Evolutionary conservation across 2,329 filamentous ascomycete species (phyloP), one percentile per base, ranked within the genome.

Genomic region (Bimuria novae-zelandiae): DNA sequence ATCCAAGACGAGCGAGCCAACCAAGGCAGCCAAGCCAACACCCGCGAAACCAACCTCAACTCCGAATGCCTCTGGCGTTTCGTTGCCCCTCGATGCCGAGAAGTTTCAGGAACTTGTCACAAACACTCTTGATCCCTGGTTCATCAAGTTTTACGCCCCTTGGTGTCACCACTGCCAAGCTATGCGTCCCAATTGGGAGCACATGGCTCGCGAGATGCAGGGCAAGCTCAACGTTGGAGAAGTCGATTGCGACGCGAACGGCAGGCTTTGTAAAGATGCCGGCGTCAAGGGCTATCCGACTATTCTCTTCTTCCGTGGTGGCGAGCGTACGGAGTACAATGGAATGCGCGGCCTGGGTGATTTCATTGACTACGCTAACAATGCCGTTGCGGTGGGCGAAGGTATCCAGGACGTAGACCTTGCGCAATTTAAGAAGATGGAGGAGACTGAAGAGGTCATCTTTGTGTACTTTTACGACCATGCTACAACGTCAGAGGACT

Each of bases 391-490:
- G 47, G 81, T 91, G 51, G 86, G 87, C 8, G 80, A 82, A 42
- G 91, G 91, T 37, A 86, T 99, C 23, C 84, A 84, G 53, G 89
- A 97, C 64, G 89, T 99, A 10, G 86, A 92, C 67, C 86, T 87
- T 8, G 83, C 81, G 21, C 80, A 83, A 3, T 92, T 99, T 68
- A 87, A 89, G 71, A 86, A 87, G 56, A 79, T 99, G 65, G 93
- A 99, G 74, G 84, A 94, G 79, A 93, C 89, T 58, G 91, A 97
- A 65, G 92, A 97, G 55, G 94, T 99, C 56, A 88, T 97, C 49
- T 99, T 99, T 74, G 78, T 96, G 61, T 99, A 97, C 78, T 96
- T 97, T 75, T 99, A 97, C 75, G 94, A 99, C 70, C 87, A 96
- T 63, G 94, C 94, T 11, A 97, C 93, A 1, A 95, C 92, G 0